Evolutionary conservation across 2,329 filamentous ascomycete species (phyloP), one percentile per base, ranked within the genome.

Genomic region (Xylariaceae sp.): DNA sequence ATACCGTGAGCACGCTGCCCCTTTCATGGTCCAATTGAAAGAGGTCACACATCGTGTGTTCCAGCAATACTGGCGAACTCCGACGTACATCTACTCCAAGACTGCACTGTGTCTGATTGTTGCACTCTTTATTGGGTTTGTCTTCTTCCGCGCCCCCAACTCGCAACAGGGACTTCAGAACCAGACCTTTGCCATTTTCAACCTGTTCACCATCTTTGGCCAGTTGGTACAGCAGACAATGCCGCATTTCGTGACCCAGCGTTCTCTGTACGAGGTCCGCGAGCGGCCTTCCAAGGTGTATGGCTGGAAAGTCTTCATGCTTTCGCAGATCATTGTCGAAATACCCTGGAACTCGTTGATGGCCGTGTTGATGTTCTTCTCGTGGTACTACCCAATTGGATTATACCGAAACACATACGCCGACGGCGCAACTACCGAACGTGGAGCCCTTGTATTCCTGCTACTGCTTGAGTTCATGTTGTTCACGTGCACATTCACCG

Each of bases 1-100:
- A 58, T 89, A 85, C 71, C 80, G 83, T 55, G 89, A 96, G 68
- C 96, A 96, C 55, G 91, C 91, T 3, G 88, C 89, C 5, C 82
- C 88, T 0, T 90, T 95, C 66, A 64, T 60, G 39, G 65, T 75
- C 7, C 91, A 96, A 69, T 73, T 93, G 40, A 73, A 71, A 50
- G 78, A 86, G 64, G 88, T 90, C 51, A 79, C 83, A 16, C 69
- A 80, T 59, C 89, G 91, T 63, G 87, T 94, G 22, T 94, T 94
- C 76, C 82, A 92, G 66, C 90, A 96, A 69, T 95, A 94, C 79
- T 96, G 91, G 90, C 88, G 91, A 54, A 92, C 86, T 0, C 91
- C 91, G 0, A 81, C 85, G 5, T 96, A 96, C 75, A 92, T 96
- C 69, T 95, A 93, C 75, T 86, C 88, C 63, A 96, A 96, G 76